A percentile compares a stretch with the other conserved stretches of the same genome.
These are phyloP conservation scores for Lachancea fermentati DNA, from an alignment of 805 yeast genomes.

Conservation along the genomic window DNA sequence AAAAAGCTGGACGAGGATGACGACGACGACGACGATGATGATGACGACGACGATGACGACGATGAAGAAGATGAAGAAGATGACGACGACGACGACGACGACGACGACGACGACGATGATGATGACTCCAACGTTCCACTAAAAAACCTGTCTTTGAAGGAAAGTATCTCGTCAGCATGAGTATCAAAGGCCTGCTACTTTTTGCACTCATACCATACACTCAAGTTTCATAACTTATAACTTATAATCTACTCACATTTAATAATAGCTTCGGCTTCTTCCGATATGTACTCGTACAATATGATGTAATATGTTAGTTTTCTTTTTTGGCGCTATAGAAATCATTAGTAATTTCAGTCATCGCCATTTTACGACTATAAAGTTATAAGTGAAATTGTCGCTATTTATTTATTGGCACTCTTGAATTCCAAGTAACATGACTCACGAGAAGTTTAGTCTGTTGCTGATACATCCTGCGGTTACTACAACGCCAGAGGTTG, in stretches of 20 bases:
- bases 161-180: too few species aligned
- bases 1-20: constrained; percentile 44
- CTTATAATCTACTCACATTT: neutral
- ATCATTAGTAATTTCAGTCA: neutral
- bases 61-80: constrained; percentile 42
- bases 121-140: neutral
- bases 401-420: neutral
- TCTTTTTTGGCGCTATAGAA: neutral
- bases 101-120: constrained; percentile 31
- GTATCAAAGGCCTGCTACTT: too few species aligned
- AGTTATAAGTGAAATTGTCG: neutral
- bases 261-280: neutral
- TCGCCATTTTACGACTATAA: neutral
- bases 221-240: constrained; percentile 1
- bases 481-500: constrained; percentile 48
- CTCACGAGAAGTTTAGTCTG: constrained; percentile 25
- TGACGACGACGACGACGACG: constrained; percentile 38
- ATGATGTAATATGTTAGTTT: neutral
- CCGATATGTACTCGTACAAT: neutral
- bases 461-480: constrained; percentile 62
- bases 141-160: too few species aligned
- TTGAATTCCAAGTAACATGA: constrained; percentile 2
- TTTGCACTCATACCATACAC: constrained; percentile 4
- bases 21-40: constrained; percentile 39
- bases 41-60: constrained; percentile 41